Base-by-base conservation (phyloP, 306 rosid species). In the Gastrolobium bilobum region DNA sequence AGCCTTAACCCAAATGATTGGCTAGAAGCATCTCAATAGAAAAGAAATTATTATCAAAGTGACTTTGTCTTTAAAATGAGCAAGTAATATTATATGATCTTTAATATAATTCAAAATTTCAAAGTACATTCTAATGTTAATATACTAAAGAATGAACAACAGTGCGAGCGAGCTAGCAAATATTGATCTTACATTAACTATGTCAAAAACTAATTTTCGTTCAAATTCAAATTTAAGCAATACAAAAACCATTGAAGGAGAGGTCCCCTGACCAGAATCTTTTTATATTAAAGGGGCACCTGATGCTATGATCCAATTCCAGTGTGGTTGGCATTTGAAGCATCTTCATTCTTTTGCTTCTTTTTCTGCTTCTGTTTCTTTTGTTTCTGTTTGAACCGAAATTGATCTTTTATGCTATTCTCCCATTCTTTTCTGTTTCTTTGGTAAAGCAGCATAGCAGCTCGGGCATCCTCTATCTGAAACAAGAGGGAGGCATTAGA, bases 391-490 rank as follows among this genome's bases (percentile, higher is more conserved):
- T 90, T 88, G 39, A 81, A 78, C 78, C 83, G 88, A 30, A 10
- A 59, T 52, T 90, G 90, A 78, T 88, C 91, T 87, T 92, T 91
- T 2, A 70, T 71, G 46, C 77, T 82, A 86, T 77, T 95, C 78
- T 93, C 99, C 99, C 99, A 95, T 67, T 77, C 88, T 80, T 68
- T 89, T 76, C 85, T 86, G 69, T 87, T 89, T 78, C 82, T 90
- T 88, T 90, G 96, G 83, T 93, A 95, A 68, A 95, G 99, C 77
- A 93, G 50, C 99, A 95, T 95, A 2, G 97, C 98, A 7, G 98
- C 91, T 3, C 97, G 92, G 60, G 98, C 97, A 84, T 95, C 98
- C 35, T 95, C 90, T 75, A 93, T 64, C 99, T 95, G 87, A 74
- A 43, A 68, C 57, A 68, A 68, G 44, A 61, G 33, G 50, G 38